These are phyloP conservation scores for Spiraea crenata DNA, from an alignment of 331 rosid genomes.

Conservation along the genomic window DNA sequence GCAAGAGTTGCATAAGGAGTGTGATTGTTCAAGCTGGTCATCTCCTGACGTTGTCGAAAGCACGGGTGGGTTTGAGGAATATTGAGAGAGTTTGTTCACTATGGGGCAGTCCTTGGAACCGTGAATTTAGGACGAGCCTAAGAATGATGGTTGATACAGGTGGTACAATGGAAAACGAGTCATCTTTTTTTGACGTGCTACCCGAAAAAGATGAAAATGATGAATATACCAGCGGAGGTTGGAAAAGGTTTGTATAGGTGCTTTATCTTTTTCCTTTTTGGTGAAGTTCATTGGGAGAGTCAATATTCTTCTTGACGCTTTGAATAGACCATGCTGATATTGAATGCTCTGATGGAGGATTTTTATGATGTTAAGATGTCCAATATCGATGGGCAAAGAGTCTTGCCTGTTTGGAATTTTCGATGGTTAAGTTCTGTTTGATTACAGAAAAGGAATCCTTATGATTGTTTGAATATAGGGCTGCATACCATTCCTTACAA, in stretches of 20 bases:
- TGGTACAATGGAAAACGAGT: slow-evolving; percentile 42
- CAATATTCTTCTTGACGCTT: background rate
- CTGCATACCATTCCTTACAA: background rate
- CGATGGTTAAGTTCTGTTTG: slow-evolving; percentile 64
- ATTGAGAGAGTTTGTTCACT: slow-evolving; percentile 37
- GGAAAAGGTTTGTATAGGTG: slow-evolving; percentile 60
- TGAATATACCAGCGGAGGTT: slow-evolving; percentile 63
- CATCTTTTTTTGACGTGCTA: slow-evolving; percentile 38
- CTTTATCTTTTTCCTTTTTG: slow-evolving; percentile 3
- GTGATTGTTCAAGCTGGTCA: slow-evolving; percentile 55
- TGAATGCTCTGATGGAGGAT: slow-evolving; percentile 55
- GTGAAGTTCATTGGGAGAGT: background rate
- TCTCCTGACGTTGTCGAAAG: slow-evolving; percentile 30
- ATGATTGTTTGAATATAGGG: slow-evolving; percentile 2
- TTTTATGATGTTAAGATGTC: slow-evolving; percentile 75
- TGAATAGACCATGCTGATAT: slow-evolving; percentile 7
- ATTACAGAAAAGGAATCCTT: slow-evolving; percentile 13
- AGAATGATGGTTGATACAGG: slow-evolving; percentile 84
- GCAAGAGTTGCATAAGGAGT: slow-evolving; percentile 50
- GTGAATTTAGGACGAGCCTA: slow-evolving; percentile 35
- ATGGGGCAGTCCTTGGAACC: slow-evolving; percentile 25
- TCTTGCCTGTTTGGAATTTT: slow-evolving; percentile 91
- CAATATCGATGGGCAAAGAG: slow-evolving; percentile 57
- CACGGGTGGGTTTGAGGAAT: slow-evolving; percentile 34
- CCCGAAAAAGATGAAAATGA: slow-evolving; percentile 61